These are phyloP conservation scores for Posidonia australis DNA, from an alignment of 106 monocot species.

Conservation along the genomic window DNA sequence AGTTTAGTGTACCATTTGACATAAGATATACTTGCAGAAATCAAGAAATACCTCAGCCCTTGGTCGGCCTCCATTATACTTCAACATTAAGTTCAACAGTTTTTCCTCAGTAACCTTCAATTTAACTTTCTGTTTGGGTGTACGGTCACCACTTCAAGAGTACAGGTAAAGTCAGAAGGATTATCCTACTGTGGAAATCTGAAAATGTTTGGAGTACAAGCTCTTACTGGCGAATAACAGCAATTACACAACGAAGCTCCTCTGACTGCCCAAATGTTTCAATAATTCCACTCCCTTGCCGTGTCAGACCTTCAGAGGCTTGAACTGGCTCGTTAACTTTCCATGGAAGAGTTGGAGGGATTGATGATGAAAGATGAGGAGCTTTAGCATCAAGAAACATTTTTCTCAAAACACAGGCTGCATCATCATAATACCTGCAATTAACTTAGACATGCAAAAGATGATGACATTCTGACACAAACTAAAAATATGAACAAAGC, in stretches of 20 bases:
- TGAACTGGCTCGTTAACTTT: conserved; percentile 75
- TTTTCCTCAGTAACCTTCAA: conserved; percentile 97
- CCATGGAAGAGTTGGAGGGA: conserved; percentile 95
- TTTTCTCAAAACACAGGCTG: conserved; percentile 90
- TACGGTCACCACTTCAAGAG: conserved; percentile 77
- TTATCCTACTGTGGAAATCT: neutral
- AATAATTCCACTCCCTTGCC: conserved; percentile 89
- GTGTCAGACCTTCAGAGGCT: conserved; percentile 65
- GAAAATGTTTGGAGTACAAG: neutral
- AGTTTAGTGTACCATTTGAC: neutral
- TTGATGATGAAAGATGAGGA: conserved; percentile 89
- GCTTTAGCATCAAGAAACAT: conserved; percentile 99
- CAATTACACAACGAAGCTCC: conserved; percentile 95
- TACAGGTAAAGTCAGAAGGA: neutral
- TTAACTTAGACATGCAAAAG: conserved; percentile 5
- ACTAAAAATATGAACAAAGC: neutral
- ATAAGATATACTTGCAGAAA: neutral
- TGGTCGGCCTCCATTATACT: conserved; percentile 87
- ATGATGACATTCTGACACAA: neutral
- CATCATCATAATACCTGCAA: conserved; percentile 95
- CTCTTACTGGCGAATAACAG: conserved; percentile 88
- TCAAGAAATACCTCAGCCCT: conserved; percentile 62
- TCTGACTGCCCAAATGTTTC: conserved; percentile 93
- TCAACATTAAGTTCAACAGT: conserved; percentile 90
- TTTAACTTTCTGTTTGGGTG: conserved; percentile 99